Evolutionary conservation across 805 yeast species (phyloP), one percentile per base, ranked within the genome.

Genomic region (Huiozyma sinensis): DNA sequence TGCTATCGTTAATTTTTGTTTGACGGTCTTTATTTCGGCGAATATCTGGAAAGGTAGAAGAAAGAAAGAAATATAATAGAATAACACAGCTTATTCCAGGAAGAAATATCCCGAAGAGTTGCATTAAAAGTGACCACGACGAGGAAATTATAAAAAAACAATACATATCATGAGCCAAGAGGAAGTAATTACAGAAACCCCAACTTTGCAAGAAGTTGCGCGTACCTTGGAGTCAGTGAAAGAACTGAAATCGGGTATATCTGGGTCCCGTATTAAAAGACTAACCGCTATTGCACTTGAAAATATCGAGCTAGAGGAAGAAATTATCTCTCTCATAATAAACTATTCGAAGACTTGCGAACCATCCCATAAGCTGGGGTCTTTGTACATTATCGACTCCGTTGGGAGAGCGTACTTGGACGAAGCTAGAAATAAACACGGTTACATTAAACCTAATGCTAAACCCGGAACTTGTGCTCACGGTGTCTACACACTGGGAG

Each of bases 221-320:
- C 64, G 58, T 44, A 61, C 68, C 50, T 57, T 70, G 54, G 66
- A 65, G 49, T 69, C 70, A 44, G 65, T 70, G 43, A 67, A 60
- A 50, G 70, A 74, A 6, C 66, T 83, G 54, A 82, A 81, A 64
- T 77, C 95, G 11, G 97, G 98, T 48, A 92, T 90, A 43, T 88
- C 97, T 29, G 97, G 97, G 38, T 79, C 95, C 44, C 87, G 96
- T 68, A 92, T 90, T 65, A 85, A 85, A 63, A 80, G 80, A 57
- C 70, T 89, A 59, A 84, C 90, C 39, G 83, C 84, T 45, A 62
- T 84, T 49, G 94, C 95, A 45, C 70, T 81, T 48, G 75, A 74
- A 51, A 76, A 87, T 62, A 82, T 83, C 45, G 64, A 58, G 47
- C 68, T 49, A 45, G 64, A 55, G 48, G 61, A 58, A 40, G 43